Base-by-base conservation (phyloP, 164 flowering plant genomes). In the Stephania cephalantha region DNA sequence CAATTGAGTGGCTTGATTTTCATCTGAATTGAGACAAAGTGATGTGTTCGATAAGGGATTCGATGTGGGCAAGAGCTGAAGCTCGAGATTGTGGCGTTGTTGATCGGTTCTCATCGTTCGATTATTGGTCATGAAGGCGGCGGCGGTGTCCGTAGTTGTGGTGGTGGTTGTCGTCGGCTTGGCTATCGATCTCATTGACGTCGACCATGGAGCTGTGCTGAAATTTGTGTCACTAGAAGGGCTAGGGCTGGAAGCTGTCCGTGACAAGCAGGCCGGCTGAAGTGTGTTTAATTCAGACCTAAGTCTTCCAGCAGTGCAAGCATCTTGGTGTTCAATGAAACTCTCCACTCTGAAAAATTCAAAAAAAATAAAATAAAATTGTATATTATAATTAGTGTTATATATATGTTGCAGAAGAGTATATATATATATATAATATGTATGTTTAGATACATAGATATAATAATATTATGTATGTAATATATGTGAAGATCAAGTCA, bases 301-400 rank as follows among this genome's bases (percentile, higher is more conserved):
- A 20, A 82, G 71, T 0, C 85, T 87, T 2, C 91, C 87, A 73
- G 86, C 82, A 72, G 79, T 89, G 82, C 98, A 94, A 46, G 96
- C 85, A 61, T 94, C 98, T 85, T 94, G 97, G 74, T 94, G 98
- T 69, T 94, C 98, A 1, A 94, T 94, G 87, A 94, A 94, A 74
- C 98, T 94, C 79, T 94, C 98, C 74, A 94, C 98, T 78, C 98
- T 94, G 72, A 42, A 42, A 42, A 5, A n/a, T 68, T 70, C 25
- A 78, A 44, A 53, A 78, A 44, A 53, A 45, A 17, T 30, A 20
- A 13, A 25, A 25, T 25, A 25, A 25, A 25, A 25, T 25, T 25
- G 25, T 25, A 25, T 25, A 25, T 25, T 25, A 25, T 25, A 25
- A 25, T 25, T 25, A 25, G 25, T 25, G 25, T 25, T 25, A 71